Base-by-base conservation (phyloP, 2,329 filamentous ascomycete species). In the Passalora sequoiae region DNA sequence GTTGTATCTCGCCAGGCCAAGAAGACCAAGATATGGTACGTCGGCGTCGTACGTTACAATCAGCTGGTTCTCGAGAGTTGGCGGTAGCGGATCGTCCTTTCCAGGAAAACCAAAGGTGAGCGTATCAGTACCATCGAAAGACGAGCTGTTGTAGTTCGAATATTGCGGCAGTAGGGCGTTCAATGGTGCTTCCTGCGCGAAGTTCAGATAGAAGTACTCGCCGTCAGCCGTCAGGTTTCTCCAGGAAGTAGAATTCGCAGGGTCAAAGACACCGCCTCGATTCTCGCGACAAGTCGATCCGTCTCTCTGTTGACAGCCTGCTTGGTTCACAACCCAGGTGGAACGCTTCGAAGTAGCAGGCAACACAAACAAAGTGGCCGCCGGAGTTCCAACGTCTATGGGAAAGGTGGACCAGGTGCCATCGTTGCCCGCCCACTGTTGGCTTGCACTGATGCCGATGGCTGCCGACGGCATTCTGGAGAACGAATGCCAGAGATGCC, bases 281-380 rank as follows among this genome's bases (percentile, higher is more conserved):
- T 17, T 9, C 3, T 39, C 22, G 13, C 15, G 13, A 17, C 46
- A 49, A 15, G n/a, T n/a, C n/a, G n/a, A n/a, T n/a, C 41, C 16
- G 3, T 13, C 35, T 19, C 28, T 19, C 13, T 15, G 24, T 4
- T 7, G 25, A 28, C n/a, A n/a, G 41, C 78, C 80, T 46, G 71
- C 69, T 1, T 72, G 66, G 38, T 79, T 71, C 25, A 87, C 69
- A 4, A 78, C 73, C 83, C 83, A 87, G 30, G 82, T 78, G 61
- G 86, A 82, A 16, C 83, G 84, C 35, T 81, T 71, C 10, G 76
- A 73, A 3, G 83, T 87, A 56, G 81, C 86, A 40, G 82, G 72
- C 6, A 78, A 67, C 36, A 81, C 71, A 50, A n/a, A 25, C 4
- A 30, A 3, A 1, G 19, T 16, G 7, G 24, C 20, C 9, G 29